Evolutionary conservation across 2,329 filamentous ascomycete genomes (phyloP).

Genomic region (Tolypocladium amazonense): DNA sequence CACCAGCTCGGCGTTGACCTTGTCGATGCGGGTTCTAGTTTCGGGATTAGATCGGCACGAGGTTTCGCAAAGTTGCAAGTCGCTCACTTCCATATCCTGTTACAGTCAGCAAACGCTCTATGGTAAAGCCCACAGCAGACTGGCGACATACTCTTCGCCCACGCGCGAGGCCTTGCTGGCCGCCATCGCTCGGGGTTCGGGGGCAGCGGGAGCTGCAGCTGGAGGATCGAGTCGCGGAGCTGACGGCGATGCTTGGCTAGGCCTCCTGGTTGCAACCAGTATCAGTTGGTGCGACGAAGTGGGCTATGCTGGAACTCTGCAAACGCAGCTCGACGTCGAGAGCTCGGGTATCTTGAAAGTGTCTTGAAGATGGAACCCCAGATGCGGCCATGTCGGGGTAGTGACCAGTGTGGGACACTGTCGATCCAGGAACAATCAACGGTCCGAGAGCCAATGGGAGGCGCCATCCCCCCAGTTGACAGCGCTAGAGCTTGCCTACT

Average conservation of each 20-base stretch:
- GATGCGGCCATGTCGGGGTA: background rate
- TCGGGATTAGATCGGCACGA: slow-evolving; percentile 16
- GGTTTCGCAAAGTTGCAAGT: slow-evolving; percentile 1
- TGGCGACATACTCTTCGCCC: slow-evolving; percentile 46
- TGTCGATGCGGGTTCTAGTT: slow-evolving; percentile 80
- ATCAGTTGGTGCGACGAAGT: background rate
- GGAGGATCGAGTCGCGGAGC: background rate
- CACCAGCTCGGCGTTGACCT: slow-evolving; percentile 95
- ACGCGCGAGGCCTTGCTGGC: slow-evolving; percentile 50
- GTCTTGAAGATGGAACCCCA: background rate
- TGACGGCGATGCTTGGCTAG: background rate
- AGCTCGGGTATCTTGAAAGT: background rate
- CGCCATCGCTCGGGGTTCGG: slow-evolving; percentile 32
- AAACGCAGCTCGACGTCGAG: background rate
- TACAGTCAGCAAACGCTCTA: slow-evolving; percentile 15
- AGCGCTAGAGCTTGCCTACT: background rate
- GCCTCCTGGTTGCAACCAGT: background rate
- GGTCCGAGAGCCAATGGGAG: slow-evolving; percentile 22
- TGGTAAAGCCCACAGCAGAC: background rate
- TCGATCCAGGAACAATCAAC: slow-evolving; percentile 19
- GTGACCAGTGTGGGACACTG: background rate
- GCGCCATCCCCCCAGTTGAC: background rate
- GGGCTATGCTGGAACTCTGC: background rate
- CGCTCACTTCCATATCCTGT: slow-evolving; percentile 86
- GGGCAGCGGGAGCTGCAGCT: background rate